Percentiles rank a stretch among this genome's conserved stretches.
Conservation (phyloP, 371 early-diverging fungal species). For the Basidiobolus meristosporus region DNA sequence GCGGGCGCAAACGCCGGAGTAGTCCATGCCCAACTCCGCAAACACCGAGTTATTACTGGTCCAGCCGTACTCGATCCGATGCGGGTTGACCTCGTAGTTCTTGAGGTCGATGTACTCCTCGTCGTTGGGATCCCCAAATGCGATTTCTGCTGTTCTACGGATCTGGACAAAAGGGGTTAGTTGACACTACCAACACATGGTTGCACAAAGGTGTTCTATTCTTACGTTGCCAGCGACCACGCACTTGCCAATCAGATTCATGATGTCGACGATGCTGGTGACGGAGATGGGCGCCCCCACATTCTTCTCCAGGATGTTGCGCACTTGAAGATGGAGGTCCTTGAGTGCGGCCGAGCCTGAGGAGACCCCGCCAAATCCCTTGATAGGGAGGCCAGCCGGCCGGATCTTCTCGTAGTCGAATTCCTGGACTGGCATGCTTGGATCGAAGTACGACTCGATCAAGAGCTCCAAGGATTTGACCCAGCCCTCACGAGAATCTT, state of each 20-base stretch:
- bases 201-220: too few species aligned
- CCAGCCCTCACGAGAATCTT: conserved; percentile 17
- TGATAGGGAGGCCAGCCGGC: conserved; percentile 9
- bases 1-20: conserved; percentile 6
- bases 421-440: not conserved
- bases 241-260: conserved; percentile 18
- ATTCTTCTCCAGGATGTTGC: conserved; percentile 4
- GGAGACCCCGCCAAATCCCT: conserved; percentile 17
- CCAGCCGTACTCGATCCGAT: conserved; percentile 13
- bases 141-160: conserved; percentile 19
- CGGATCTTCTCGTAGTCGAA: conserved; percentile 12
- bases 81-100: conserved; percentile 15
- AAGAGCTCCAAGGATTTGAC: conserved; percentile 10
- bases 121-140: conserved; percentile 13
- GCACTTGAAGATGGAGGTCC: conserved; percentile 9
- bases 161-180: too few species aligned
- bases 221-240: conserved; percentile 16
- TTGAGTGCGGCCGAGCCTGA: conserved; percentile 11
- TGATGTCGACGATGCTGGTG: conserved; percentile 13
- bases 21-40: conserved; percentile 12
- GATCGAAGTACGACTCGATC: conserved; percentile 12
- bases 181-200: too few species aligned
- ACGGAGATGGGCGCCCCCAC: conserved; percentile 6
- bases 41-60: conserved; percentile 18
- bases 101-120: conserved; percentile 13